A percentile compares a stretch with the other conserved stretches of the same genome.
phyloP scores from a whole-genome alignment of 2,329 filamentous ascomycete genomes.

The Podosphaera aphanis region DNA sequence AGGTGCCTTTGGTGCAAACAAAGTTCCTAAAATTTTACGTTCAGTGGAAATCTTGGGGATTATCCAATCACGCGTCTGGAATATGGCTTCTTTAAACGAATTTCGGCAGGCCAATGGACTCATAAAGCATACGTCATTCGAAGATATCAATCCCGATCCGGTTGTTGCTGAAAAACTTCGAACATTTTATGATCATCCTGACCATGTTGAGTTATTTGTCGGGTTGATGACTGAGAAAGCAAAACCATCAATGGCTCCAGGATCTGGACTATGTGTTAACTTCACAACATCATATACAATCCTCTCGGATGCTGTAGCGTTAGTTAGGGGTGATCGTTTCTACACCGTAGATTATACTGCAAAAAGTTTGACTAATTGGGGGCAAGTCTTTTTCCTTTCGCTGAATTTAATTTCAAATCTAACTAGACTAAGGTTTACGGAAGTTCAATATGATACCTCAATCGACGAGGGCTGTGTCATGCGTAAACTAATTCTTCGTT shows the following conservation, averaged over 20 bases:
- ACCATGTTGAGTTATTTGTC: constrained; percentile 43
- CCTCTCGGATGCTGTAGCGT: constrained; percentile 33
- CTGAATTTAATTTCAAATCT: neutral
- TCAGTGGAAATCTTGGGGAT: constrained; percentile 65
- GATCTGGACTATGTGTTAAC: constrained; percentile 27
- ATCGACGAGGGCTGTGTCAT: constrained; percentile 65
- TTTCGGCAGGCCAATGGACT: constrained; percentile 65
- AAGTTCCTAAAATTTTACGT: constrained; percentile 50
- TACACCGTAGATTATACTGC: constrained; percentile 29
- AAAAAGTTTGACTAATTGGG: constrained; percentile 60
- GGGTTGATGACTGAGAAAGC: constrained; percentile 38
- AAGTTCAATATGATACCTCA: constrained; percentile 46
- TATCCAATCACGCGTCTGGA: constrained; percentile 53
- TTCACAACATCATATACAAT: constrained; percentile 32
- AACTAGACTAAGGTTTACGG: constrained; percentile 15
- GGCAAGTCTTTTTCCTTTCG: constrained; percentile 24
- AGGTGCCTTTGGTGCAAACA: constrained; percentile 44
- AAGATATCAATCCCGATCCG: constrained; percentile 63
- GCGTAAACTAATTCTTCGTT: constrained; percentile 60
- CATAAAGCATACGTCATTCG: constrained; percentile 52
- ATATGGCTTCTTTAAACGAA: constrained; percentile 51
- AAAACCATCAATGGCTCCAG: constrained; percentile 26
- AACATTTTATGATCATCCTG: constrained; percentile 36
- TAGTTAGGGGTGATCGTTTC: constrained; percentile 34
- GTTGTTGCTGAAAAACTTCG: constrained; percentile 41